Base-by-base conservation (phyloP, 2,329 filamentous ascomycete genomes). In the Graphilbum ipis-grandicollis region DNA sequence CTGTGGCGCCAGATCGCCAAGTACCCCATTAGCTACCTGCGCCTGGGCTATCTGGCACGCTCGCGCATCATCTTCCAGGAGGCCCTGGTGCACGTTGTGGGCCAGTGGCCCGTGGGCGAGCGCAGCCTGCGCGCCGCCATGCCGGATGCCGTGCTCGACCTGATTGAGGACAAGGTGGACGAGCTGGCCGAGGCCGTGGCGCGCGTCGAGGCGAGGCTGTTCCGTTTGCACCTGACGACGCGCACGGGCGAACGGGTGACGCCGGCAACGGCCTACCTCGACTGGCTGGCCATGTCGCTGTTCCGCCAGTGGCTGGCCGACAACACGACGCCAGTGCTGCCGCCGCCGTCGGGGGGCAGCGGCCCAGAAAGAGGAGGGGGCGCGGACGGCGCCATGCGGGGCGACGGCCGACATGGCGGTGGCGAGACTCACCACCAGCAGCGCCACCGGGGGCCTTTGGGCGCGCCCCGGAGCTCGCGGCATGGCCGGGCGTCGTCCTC, bases 1-100 rank as follows among this genome's bases (percentile, higher is more conserved):
- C 67, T 96, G 3, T 94, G 86, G 79, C 93, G 90, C 56, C 88
- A 94, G 56, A 92, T 94, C 44, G 85, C 86, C 36, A 94, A 93
- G 57, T 94, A 94, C 52, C 86, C 88, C 12, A 82, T 90, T 34
- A 85, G 77, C 41, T 96, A 94, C 52, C 70, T 94, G 34, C 86
- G 86, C 40, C 69, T 96, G 2, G 86, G 85, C 28, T 93, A 85
- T 49, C 67, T 93, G 31, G 79, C 85, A 9, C 75, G 82, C 32
- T 86, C 78, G 49, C 79, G 80, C 45, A 76, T 86, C 46, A 85
- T 86, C 36, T 86, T 85, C 49, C 74, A 80, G 45, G 80, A 96
- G 59, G 84, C 86, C 0, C 65, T 96, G 34, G 82, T 93, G 36
- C 88, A 96, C 50, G 84, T 94, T 0, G 86, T 94, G 1, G 88